phyloP scores from a whole-genome alignment of 78 protist genomes.

The slime mould (Dictyostelium discoideum) region DNA sequence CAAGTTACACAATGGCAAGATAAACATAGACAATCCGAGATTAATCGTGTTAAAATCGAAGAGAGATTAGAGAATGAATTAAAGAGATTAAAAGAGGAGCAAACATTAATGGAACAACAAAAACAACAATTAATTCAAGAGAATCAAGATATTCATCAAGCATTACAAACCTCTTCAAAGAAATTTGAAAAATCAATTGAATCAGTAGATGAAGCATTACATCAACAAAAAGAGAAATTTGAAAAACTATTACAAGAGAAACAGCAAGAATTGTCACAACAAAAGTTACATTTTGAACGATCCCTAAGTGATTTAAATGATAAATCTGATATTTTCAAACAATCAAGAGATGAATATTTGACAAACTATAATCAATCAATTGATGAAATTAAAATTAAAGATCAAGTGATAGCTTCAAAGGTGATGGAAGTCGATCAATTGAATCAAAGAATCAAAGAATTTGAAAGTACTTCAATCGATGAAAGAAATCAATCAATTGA shows the following conservation, averaged over 20 bases:
- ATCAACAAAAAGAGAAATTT: slow-evolving; percentile 7
- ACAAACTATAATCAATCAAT: not conserved
- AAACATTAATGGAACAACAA: not conserved
- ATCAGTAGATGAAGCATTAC: not conserved
- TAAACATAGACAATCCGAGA: slow-evolving; percentile 40
- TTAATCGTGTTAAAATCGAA: slow-evolving; percentile 64
- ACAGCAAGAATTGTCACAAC: not conserved
- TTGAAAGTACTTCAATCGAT: not conserved
- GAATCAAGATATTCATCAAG: not conserved
- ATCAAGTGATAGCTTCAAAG: not conserved
- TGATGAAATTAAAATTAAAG: slow-evolving; percentile 33
- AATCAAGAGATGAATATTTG: slow-evolving; percentile 58
- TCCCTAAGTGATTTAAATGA: slow-evolving; percentile 10
- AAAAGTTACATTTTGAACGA: not conserved
- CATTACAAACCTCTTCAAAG: not conserved
- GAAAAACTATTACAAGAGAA: slow-evolving; percentile 29
- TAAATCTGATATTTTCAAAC: slow-evolving; percentile 26
- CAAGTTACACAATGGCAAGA: slow-evolving; percentile 28
- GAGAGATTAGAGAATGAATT: slow-evolving; percentile 41
- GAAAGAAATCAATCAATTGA: not conserved
- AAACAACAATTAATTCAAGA: slow-evolving; percentile 17
- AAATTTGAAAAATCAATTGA: not conserved
- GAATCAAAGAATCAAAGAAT: not conserved
- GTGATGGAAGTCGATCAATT: not conserved
- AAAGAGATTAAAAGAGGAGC: not conserved